phyloP scores from a whole-genome alignment of 495 filamentous ascomycete species.

The Pyrenopolyporus hunteri region DNA sequence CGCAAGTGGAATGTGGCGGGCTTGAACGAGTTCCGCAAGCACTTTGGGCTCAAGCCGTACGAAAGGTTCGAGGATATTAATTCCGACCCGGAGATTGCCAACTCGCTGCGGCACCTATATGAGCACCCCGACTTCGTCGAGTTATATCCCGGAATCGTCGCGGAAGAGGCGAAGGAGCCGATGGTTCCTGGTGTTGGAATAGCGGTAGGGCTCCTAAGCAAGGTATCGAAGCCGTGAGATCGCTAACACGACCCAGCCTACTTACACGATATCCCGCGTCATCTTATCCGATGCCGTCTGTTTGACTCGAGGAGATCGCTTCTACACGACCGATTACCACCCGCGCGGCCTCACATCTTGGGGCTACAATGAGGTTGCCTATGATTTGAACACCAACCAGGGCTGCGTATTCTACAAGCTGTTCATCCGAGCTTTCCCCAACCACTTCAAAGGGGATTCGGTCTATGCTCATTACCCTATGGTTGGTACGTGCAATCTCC shows the following conservation, averaged over 20 bases:
- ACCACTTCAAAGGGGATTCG: slow-evolving; percentile 77
- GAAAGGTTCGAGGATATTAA: slow-evolving; percentile 85
- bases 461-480: slow-evolving; percentile 91
- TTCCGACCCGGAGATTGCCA: slow-evolving; percentile 67
- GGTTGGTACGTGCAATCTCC: slow-evolving; percentile 40
- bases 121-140: slow-evolving; percentile 69
- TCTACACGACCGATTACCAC: slow-evolving; percentile 79
- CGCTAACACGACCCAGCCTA: slow-evolving; percentile 51
- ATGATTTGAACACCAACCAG: slow-evolving; percentile 75
- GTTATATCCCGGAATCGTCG: slow-evolving; percentile 65
- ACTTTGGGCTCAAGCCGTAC: slow-evolving; percentile 77
- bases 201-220: slow-evolving; percentile 43
- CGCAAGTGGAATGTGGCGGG: slow-evolving; percentile 82
- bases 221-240: not conserved
- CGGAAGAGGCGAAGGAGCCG: slow-evolving; percentile 77
- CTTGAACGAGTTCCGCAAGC: slow-evolving; percentile 85
- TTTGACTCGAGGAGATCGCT: slow-evolving; percentile 84
- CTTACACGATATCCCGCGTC: slow-evolving; percentile 81
- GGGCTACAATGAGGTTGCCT: slow-evolving; percentile 73
- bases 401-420: slow-evolving; percentile 89
- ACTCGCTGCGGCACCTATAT: slow-evolving; percentile 75
- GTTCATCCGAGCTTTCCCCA: slow-evolving; percentile 77
- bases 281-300: slow-evolving; percentile 86
- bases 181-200: slow-evolving; percentile 81
- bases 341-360: slow-evolving; percentile 81